A percentile compares a stretch with the other conserved stretches of the same genome.
Conservation (phyloP, 192 early-diverging fungal species). For the Jimgerdemannia lactiflua region DNA sequence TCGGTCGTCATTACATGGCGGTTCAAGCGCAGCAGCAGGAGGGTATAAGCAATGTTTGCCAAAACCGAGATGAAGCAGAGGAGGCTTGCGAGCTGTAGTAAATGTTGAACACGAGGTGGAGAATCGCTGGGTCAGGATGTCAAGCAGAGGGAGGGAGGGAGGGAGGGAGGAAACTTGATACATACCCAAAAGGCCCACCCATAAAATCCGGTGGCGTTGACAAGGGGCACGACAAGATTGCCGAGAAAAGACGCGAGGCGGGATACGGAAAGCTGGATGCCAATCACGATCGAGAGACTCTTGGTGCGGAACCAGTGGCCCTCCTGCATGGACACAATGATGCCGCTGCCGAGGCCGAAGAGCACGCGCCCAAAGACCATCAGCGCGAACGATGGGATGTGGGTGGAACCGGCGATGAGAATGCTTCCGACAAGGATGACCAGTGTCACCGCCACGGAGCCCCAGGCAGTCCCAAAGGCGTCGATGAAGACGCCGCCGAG, state of each 20-base stretch:
- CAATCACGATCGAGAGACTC: conserved; percentile 66
- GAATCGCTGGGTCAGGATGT: background rate
- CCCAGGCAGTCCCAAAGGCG: conserved; percentile 56
- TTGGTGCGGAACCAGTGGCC: conserved; percentile 74
- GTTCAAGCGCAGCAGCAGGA: conserved; percentile 43
- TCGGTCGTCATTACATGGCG: conserved; percentile 21
- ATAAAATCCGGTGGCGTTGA: conserved; percentile 35
- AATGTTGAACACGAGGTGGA: background rate
- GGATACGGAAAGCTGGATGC: conserved; percentile 65
- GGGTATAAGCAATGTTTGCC: conserved; percentile 67
- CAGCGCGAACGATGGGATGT: conserved; percentile 37
- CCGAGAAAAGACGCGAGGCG: conserved; percentile 70
- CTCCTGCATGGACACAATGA: conserved; percentile 76
- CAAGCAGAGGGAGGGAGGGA: conserved; percentile 23
- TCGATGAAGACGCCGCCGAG: conserved; percentile 53
- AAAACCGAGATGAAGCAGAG: conserved; percentile 63
- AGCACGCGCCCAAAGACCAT: conserved; percentile 55
- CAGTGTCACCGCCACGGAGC: conserved; percentile 50
- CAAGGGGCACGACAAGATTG: conserved; percentile 62
- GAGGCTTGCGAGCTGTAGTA: conserved; percentile 37
- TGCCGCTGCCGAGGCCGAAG: conserved; percentile 66
- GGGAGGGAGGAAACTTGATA: conserved; percentile 8
- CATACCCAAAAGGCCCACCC: conserved; percentile 36
- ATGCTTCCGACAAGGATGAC: conserved; percentile 55
- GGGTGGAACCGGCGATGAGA: conserved; percentile 47